A percentile compares a stretch with the other conserved stretches of the same genome.
These are phyloP conservation scores for Cinnamomum chago DNA, from an alignment of 164 flowering plant species.

Conservation along the genomic window DNA sequence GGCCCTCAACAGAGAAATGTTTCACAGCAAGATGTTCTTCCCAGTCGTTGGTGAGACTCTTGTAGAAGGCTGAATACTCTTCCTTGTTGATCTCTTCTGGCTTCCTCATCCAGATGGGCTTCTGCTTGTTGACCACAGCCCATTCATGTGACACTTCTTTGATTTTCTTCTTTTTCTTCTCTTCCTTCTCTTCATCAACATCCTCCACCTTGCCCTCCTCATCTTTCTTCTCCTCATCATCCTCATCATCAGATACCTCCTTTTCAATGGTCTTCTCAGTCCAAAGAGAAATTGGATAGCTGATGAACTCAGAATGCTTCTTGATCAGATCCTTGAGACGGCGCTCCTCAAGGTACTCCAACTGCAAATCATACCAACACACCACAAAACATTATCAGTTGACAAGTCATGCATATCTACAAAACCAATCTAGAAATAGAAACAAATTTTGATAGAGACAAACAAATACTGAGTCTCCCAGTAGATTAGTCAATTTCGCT, in stretches of 20 bases:
- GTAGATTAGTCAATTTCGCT: too few species aligned
- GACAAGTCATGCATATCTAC: too few species aligned
- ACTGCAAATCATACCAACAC: constrained; percentile 7
- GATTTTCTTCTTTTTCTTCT: constrained; percentile 27
- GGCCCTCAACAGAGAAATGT: constrained; percentile 33
- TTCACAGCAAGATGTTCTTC: constrained; percentile 27
- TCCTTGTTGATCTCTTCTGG: constrained; percentile 40
- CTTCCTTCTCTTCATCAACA: constrained; percentile 24
- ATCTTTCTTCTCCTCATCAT: constrained; percentile 40
- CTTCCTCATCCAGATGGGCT: constrained; percentile 41
- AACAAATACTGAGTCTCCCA: too few species aligned
- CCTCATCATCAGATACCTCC: constrained; percentile 45
- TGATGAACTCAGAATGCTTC: constrained; percentile 26
- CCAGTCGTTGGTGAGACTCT: constrained; percentile 29
- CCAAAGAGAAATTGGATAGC: constrained; percentile 37
- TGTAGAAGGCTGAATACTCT: constrained; percentile 35
- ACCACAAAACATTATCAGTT: too few species aligned
- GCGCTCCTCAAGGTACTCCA: constrained; percentile 20
- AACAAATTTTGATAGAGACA: too few species aligned
- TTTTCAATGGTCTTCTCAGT: constrained; percentile 36
- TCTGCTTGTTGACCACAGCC: constrained; percentile 34
- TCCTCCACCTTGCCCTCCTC: constrained; percentile 25
- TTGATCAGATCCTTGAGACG: constrained; percentile 17
- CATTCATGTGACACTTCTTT: constrained; percentile 36
- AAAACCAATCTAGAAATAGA: too few species aligned